These are phyloP conservation scores for Ilex aquifolium DNA, from an alignment of 257 asterid species.

Conservation along the genomic window DNA sequence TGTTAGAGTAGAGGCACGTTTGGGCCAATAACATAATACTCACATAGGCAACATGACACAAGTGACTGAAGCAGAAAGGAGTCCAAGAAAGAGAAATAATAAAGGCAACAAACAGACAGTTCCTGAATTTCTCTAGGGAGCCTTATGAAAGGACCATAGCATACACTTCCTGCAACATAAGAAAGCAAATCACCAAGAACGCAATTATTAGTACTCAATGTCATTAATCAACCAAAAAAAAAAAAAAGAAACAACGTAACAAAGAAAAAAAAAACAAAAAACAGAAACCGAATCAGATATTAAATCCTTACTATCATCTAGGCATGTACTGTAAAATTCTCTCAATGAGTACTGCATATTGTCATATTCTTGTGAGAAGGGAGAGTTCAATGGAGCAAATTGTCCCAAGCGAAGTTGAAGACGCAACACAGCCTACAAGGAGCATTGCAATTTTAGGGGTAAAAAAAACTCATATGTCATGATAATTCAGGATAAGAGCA, in stretches of 20 bases:
- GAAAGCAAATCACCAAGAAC: too few species aligned
- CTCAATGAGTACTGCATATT: slow-evolving; percentile 40
- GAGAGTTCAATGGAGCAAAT: slow-evolving; percentile 38
- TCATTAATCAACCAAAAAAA: slow-evolving; percentile 9
- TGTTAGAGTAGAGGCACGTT: neutral
- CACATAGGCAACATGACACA: slow-evolving; percentile 78
- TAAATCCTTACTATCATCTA: slow-evolving; percentile 37
- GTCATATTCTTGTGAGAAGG: slow-evolving; percentile 50
- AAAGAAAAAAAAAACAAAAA: slow-evolving; percentile 14
- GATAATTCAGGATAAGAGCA: neutral
- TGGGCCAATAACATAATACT: slow-evolving; percentile 25
- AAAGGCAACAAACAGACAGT: slow-evolving; percentile 73
- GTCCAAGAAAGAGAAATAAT: slow-evolving; percentile 63
- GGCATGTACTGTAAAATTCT: slow-evolving; percentile 46
- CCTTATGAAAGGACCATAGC: slow-evolving; percentile 77
- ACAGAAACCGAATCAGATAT: slow-evolving; percentile 6
- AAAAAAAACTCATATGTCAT: neutral
- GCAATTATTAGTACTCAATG: neutral
- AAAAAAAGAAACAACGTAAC: too few species aligned
- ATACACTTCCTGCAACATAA: slow-evolving; percentile 25
- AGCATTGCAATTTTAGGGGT: slow-evolving; percentile 1
- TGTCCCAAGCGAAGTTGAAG: slow-evolving; percentile 66
- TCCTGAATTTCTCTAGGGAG: slow-evolving; percentile 73
- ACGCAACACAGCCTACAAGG: slow-evolving; percentile 63
- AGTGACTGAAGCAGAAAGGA: slow-evolving; percentile 63